These are phyloP conservation scores for Tolypocladium sp. DNA, from an alignment of 2,329 filamentous ascomycete species.

Conservation along the genomic window DNA sequence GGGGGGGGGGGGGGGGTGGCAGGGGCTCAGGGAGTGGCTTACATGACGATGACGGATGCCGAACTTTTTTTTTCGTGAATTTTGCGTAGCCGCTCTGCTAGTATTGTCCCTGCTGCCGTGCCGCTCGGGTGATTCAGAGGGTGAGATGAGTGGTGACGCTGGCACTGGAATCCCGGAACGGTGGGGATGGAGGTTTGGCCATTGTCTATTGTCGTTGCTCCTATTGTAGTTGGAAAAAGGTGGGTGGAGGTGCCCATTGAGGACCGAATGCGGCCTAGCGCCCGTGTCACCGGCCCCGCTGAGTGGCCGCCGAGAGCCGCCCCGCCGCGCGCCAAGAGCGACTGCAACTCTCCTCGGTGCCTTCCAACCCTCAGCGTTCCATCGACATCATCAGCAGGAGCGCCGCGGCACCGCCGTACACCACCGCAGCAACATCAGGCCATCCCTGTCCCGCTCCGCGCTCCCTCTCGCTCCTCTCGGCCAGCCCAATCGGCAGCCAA, in stretches of 20 bases:
- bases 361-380: background rate
- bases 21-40: too few relatives aligned
- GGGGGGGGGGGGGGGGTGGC: too few relatives aligned
- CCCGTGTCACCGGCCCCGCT: constrained; percentile 13
- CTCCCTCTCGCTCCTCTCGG: too few relatives aligned
- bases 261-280: constrained; percentile 15
- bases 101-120: background rate
- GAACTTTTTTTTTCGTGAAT: background rate
- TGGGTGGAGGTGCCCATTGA: constrained; percentile 16
- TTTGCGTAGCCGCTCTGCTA: background rate
- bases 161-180: background rate
- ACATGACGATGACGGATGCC: background rate
- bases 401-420: background rate
- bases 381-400: background rate
- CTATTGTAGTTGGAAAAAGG: constrained; percentile 21
- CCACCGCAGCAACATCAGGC: background rate
- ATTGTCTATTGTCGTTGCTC: constrained; percentile 17
- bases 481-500: too few relatives aligned
- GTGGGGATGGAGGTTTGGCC: constrained; percentile 4
- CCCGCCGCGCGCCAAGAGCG: background rate
- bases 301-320: background rate
- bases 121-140: background rate
- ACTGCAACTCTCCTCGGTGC: background rate
- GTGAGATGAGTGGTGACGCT: background rate
- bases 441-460: background rate